Percentiles rank a stretch among this genome's conserved stretches.
Conservation (phyloP, 208 protist species). For the Crithidia acanthocephali region DNA sequence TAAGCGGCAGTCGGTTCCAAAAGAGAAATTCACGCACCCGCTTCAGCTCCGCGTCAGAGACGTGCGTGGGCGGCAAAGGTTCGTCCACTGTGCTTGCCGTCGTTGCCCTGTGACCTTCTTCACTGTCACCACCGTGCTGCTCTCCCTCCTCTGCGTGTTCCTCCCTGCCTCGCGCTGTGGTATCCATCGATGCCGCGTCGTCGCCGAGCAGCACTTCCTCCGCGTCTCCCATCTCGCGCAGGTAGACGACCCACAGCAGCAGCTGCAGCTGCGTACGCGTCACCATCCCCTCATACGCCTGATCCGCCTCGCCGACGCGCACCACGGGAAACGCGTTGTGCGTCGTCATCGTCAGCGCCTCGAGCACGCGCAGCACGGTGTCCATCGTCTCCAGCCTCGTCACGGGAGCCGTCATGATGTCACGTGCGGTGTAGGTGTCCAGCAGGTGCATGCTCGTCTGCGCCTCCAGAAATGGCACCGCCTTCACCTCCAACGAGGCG, state of each 20-base stretch:
- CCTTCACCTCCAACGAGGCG: slow-evolving; percentile 72
- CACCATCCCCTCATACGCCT: slow-evolving; percentile 50
- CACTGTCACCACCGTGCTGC: slow-evolving; percentile 1
- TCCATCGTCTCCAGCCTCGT: slow-evolving; percentile 51
- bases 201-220: slow-evolving; percentile 21
- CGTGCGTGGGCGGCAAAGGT: slow-evolving; percentile 26
- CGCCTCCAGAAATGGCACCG: slow-evolving; percentile 72
- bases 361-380: slow-evolving; percentile 53
- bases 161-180: neutral
- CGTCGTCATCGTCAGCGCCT: slow-evolving; percentile 52
- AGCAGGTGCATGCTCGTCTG: slow-evolving; percentile 48
- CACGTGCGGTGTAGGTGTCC: slow-evolving; percentile 51
- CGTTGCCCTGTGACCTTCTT: neutral
- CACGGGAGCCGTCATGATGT: slow-evolving; percentile 85
- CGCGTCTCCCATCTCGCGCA: slow-evolving; percentile 39
- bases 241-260: slow-evolving; percentile 67
- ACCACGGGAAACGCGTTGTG: slow-evolving; percentile 92
- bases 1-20: slow-evolving; percentile 46
- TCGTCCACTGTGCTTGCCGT: no score
- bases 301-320: slow-evolving; percentile 33
- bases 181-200: neutral
- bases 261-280: slow-evolving; percentile 56
- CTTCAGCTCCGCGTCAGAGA: slow-evolving; percentile 45
- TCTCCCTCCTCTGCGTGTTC: no score
- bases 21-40: slow-evolving; percentile 60